Evolutionary conservation across 2,329 filamentous ascomycete species (phyloP).

Genomic region (Aspergillus fischeri): DNA sequence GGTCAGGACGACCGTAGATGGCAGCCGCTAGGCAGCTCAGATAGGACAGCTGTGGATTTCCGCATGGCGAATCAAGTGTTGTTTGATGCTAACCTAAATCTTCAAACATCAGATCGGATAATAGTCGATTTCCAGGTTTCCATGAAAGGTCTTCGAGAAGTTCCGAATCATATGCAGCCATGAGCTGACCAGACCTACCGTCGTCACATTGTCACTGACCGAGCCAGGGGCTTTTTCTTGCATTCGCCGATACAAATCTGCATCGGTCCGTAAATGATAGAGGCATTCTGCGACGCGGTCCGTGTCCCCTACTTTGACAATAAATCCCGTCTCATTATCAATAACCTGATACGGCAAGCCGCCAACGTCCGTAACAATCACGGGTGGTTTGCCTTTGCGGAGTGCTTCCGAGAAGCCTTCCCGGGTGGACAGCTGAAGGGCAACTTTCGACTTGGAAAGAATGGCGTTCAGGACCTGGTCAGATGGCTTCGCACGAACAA

Average conservation of each 20-base stretch:
- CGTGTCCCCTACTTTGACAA: constrained; percentile 68
- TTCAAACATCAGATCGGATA: not conserved
- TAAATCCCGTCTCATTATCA: constrained; percentile 66
- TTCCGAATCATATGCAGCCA: not conserved
- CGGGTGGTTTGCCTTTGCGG: constrained; percentile 73
- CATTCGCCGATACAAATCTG: constrained; percentile 63
- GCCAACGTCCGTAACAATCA: constrained; percentile 71
- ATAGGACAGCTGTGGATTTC: too few relatives aligned
- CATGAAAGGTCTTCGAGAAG: not conserved
- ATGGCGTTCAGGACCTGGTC: constrained; percentile 77
- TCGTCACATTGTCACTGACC: constrained; percentile 77
- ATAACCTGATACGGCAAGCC: constrained; percentile 77
- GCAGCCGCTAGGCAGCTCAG: too few relatives aligned
- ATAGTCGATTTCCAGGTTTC: not conserved
- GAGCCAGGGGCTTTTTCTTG: constrained; percentile 58
- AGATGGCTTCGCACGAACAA: constrained; percentile 74
- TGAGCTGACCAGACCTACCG: constrained; percentile 53
- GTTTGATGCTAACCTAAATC: not conserved
- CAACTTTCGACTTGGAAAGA: constrained; percentile 67
- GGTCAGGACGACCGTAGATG: too few relatives aligned
- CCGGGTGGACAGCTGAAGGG: constrained; percentile 73
- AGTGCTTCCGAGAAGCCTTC: constrained; percentile 81
- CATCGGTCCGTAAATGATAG: constrained; percentile 61
- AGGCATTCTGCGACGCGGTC: constrained; percentile 65
- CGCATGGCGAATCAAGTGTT: not conserved